These are phyloP conservation scores for Ramaria rubella DNA, from an alignment of 768 basidiomycete species.

Conservation along the genomic window DNA sequence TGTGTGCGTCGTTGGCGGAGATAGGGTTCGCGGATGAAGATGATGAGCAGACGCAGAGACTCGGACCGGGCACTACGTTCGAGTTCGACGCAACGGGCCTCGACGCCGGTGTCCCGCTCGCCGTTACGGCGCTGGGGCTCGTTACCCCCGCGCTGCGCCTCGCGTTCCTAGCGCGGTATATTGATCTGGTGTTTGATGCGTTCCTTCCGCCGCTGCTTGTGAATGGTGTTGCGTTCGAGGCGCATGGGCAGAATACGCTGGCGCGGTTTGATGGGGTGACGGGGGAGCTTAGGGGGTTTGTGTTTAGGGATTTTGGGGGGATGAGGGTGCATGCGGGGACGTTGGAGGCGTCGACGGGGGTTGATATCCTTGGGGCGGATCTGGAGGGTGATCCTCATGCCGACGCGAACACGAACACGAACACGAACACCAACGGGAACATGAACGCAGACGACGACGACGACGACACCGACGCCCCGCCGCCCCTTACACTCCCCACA, in stretches of 20 bases:
- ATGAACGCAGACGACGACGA: too few species aligned
- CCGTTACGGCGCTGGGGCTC: too few species aligned
- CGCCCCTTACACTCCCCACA: constrained; percentile 38
- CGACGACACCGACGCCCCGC: too few species aligned
- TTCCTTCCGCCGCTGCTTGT: constrained; percentile 45
- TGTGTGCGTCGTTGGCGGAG: constrained; percentile 48
- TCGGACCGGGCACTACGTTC: constrained; percentile 44
- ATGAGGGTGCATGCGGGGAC: constrained; percentile 49
- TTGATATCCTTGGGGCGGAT: constrained; percentile 30
- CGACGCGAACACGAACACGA: not conserved
- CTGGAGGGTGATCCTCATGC: not conserved
- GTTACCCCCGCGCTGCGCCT: not conserved
- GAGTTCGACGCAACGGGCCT: constrained; percentile 43
- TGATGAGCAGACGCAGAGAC: constrained; percentile 23
- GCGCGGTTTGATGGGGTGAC: constrained; percentile 39
- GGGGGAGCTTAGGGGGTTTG: constrained; percentile 41
- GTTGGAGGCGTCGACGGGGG: constrained; percentile 40
- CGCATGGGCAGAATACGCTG: constrained; percentile 53
- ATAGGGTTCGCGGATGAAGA: constrained; percentile 39
- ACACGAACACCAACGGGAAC: too few species aligned
- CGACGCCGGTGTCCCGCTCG: too few species aligned
- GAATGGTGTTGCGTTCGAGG: constrained; percentile 57
- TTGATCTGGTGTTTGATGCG: constrained; percentile 44
- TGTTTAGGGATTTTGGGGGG: constrained; percentile 52
- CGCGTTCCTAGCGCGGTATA: constrained; percentile 32